These are phyloP conservation scores for Blastobotrys illinoisensis DNA, from an alignment of 1,139 yeast genomes.

Conservation along the genomic window DNA sequence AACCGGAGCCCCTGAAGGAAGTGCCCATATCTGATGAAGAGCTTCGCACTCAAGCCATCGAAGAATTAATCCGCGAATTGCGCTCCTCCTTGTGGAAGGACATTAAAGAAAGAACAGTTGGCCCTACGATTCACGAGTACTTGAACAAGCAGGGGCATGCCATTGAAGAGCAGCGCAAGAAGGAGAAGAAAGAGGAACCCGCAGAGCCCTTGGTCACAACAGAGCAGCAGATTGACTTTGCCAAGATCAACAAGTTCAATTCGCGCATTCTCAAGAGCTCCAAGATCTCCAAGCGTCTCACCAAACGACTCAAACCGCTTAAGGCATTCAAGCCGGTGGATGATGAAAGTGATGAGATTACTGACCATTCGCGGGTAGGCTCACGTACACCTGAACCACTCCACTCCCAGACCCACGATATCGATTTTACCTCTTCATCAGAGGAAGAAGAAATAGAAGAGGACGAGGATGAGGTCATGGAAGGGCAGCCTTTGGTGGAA, in stretches of 20 bases:
- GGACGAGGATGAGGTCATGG: not conserved
- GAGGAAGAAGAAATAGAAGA: conserved; percentile 3
- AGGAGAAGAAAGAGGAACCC: not conserved
- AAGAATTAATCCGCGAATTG: conserved; percentile 40
- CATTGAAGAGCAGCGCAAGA: not conserved
- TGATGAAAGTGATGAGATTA: not conserved
- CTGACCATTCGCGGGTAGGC: not conserved
- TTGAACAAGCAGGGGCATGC: conserved; percentile 34
- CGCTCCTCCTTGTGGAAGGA: conserved; percentile 62
- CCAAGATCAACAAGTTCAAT: conserved; percentile 35
- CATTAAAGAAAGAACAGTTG: conserved; percentile 67
- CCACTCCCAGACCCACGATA: not conserved
- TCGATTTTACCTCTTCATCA: not conserved
- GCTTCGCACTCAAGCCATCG: not conserved
- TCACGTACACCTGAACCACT: not conserved
- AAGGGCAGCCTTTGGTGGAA: not conserved
- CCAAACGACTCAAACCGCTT: not conserved
- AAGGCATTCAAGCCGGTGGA: not conserved
- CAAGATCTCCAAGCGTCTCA: not conserved
- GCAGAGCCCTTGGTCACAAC: not conserved
- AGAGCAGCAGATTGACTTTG: conserved; percentile 29
- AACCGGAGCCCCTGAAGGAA: not conserved
- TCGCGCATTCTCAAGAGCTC: conserved; percentile 11
- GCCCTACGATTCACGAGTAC: conserved; percentile 61
- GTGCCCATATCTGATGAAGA: not conserved